Evolutionary conservation across 2,329 filamentous ascomycete species (phyloP), one percentile per base, ranked within the genome.

Genomic region (Trichoderma lentiforme): DNA sequence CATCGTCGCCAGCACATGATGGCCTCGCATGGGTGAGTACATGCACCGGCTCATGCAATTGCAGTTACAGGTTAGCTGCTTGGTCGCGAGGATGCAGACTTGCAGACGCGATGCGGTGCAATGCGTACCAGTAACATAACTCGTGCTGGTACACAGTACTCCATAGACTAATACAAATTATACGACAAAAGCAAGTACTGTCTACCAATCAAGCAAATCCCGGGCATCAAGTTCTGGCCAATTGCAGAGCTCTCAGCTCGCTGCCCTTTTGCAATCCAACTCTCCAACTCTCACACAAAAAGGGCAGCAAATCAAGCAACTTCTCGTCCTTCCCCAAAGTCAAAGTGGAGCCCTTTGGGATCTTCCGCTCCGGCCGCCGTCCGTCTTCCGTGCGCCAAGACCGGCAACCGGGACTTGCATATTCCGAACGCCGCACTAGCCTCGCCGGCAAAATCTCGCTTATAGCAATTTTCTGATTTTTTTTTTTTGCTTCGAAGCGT

Each of bases 341-440:
- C 24, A 60, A 73, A 72, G 74, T 73, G 76, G 74, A 64, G 53
- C 71, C 65, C 47, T 18, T 60, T 32, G 14, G n/a, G 43, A 70
- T 71, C 68, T 65, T 72, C 72, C 73, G 72, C 47, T 71, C 73
- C 71, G 72, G 57, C 65, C 72, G 62, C 47, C 61, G 68, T 67
- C 62, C 74, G 63, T 68, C 57, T 73, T 74, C 74, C 73, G 74
- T 15, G 71, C 12, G 71, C 79, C 70, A 72, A 68, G 66, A 72
- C 67, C 66, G 66, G 60, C 60, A 60, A 65, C 71, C 56, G 80
- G 79, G 77, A 75, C 75, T 76, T 79, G 77, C 79, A 79, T 79
- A 77, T 78, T 80, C 80, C 80, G 80, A 78, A 72, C 73, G 73
- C 77, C 79, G 78, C 69, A 39, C 71, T 70, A 70, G 68, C 34